These are phyloP conservation scores for Cladosporium sp. DNA, from an alignment of 2,329 filamentous ascomycete species.

Conservation along the genomic window DNA sequence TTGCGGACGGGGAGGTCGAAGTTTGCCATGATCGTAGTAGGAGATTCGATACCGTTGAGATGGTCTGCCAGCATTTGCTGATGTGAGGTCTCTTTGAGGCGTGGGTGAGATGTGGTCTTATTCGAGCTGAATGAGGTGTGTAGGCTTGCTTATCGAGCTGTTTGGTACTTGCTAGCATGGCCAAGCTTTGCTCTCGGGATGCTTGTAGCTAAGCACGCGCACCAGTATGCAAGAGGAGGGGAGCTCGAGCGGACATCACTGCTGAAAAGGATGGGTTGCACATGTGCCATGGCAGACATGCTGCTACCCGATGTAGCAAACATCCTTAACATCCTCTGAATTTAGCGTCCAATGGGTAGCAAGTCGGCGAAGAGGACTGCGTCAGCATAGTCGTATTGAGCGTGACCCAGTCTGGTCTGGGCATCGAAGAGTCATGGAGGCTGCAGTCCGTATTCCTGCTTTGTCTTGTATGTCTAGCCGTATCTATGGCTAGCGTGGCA, in stretches of 20 bases:
- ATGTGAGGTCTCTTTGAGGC: neutral
- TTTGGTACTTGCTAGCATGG: neutral
- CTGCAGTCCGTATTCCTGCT: neutral
- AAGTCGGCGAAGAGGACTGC: neutral
- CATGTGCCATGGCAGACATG: neutral
- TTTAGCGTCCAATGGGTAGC: neutral
- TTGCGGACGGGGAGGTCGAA: constrained; percentile 16
- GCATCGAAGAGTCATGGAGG: neutral
- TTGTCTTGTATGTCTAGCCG: neutral
- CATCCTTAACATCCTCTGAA: neutral
- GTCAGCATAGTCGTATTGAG: neutral
- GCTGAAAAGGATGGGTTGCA: neutral
- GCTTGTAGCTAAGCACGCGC: neutral
- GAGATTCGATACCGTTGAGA: neutral
- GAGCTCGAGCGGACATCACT: neutral
- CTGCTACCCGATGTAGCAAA: constrained; percentile 9
- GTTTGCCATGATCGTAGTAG: neutral
- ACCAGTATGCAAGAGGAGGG: neutral
- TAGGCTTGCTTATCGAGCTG: neutral
- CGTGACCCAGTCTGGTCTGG: neutral
- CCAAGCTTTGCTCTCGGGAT: constrained; percentile 1
- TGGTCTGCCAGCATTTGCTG: neutral
- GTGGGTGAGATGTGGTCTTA: neutral
- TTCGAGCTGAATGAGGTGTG: neutral
- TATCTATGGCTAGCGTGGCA: neutral